Conservation (phyloP, 192 early-diverging fungal species). For the Bifiguratus adelaidae region DNA sequence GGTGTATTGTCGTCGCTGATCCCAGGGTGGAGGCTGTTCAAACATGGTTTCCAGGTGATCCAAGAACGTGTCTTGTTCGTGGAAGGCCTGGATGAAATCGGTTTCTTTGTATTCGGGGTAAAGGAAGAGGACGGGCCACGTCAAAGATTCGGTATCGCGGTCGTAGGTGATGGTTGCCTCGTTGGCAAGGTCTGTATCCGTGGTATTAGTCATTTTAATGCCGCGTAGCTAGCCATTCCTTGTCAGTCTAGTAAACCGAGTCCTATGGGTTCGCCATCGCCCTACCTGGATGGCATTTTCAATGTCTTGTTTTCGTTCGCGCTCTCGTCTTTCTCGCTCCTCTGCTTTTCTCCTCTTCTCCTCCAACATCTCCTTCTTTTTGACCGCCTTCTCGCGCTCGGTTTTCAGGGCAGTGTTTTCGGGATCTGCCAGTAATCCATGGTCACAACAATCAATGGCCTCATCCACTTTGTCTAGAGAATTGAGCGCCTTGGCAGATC, state of each 20-base stretch:
- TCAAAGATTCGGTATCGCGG: constrained; percentile 40
- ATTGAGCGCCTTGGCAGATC: constrained; percentile 74
- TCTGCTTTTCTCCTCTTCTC: constrained; percentile 34
- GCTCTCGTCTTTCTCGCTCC: constrained; percentile 27
- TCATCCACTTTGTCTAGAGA: constrained; percentile 75
- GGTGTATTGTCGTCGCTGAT: constrained; percentile 52
- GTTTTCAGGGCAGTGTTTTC: constrained; percentile 16
- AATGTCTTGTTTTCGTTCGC: constrained; percentile 36
- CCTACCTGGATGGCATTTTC: constrained; percentile 36
- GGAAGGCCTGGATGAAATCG: constrained; percentile 77
- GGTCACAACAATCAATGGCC: constrained; percentile 75
- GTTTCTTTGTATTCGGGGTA: constrained; percentile 92
- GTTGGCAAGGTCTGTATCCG: constrained; percentile 15
- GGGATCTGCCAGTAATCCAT: constrained; percentile 59
- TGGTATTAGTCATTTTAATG: constrained; percentile 29
- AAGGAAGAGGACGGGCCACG: constrained; percentile 82
- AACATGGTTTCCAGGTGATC: constrained; percentile 84
- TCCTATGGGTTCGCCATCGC: background rate
- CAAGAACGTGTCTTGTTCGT: constrained; percentile 71
- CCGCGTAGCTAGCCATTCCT: constrained; percentile 34
- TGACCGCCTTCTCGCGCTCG: constrained; percentile 15
- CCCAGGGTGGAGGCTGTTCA: constrained; percentile 75
- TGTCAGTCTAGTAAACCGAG: no score
- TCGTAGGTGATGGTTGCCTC: constrained; percentile 41
- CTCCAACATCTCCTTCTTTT: constrained; percentile 29